These are phyloP conservation scores for Eudorina sp. DNA, from an alignment of 139 green algal genomes.

Conservation along the genomic window DNA sequence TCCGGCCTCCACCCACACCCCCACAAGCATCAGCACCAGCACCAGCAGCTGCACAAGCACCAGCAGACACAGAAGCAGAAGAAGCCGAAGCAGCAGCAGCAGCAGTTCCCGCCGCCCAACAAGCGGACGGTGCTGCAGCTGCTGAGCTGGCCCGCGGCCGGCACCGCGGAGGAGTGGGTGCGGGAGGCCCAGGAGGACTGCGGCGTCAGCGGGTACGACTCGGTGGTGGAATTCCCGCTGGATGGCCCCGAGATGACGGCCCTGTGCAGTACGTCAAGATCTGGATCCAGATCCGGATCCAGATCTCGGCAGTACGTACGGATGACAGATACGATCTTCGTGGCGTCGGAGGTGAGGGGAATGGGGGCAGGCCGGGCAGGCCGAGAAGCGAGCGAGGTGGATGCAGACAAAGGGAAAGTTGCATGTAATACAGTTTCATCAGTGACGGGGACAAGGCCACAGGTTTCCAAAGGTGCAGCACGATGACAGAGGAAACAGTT, in stretches of 20 bases:
- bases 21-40: too few relatives aligned
- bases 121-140: background rate
- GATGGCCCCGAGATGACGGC: background rate
- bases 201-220: background rate
- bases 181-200: constrained; percentile 1
- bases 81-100: background rate
- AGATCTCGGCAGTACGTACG: background rate
- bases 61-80: too few relatives aligned
- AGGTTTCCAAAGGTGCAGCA: too few relatives aligned
- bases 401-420: too few relatives aligned
- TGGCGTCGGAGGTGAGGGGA: background rate
- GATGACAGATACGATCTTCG: background rate
- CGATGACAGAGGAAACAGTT: too few relatives aligned
- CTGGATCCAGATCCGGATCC: background rate
- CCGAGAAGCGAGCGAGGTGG: too few relatives aligned
- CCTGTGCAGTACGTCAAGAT: background rate
- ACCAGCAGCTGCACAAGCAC: too few relatives aligned
- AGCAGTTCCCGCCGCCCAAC: background rate
- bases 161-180: background rate
- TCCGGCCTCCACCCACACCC: too few relatives aligned
- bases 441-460: too few relatives aligned
- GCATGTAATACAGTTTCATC: too few relatives aligned
- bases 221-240: background rate
- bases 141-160: background rate
- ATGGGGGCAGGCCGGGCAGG: background rate